Evolutionary conservation across 2,329 filamentous ascomycete species (phyloP).

Genomic region (Neocatenulostroma microsporum): DNA sequence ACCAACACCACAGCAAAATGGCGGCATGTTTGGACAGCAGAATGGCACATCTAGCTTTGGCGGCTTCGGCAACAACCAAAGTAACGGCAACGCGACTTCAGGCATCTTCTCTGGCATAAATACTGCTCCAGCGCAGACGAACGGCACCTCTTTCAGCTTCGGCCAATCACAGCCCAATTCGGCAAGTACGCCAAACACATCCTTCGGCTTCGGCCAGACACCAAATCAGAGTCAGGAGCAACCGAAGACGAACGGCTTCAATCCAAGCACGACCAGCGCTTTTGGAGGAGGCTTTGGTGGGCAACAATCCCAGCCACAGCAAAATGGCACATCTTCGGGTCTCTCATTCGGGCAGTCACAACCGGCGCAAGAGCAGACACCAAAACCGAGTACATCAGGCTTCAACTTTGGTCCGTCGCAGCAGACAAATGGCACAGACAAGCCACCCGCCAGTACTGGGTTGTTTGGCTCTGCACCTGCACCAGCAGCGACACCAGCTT

Average conservation of each 20-base stretch:
- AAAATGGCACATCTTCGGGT: too few relatives aligned
- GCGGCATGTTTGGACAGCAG: constrained; percentile 6
- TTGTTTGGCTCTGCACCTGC: constrained; percentile 7
- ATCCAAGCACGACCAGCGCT: constrained; percentile 4
- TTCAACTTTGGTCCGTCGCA: too few relatives aligned
- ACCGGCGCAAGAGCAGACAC: neutral
- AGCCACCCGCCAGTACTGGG: constrained; percentile 1
- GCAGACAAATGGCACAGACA: constrained; percentile 1
- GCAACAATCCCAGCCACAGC: too few relatives aligned
- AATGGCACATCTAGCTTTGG: constrained; percentile 10
- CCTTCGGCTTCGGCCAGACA: constrained; percentile 15
- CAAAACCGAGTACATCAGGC: neutral
- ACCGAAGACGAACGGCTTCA: constrained; percentile 10
- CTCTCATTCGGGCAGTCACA: neutral
- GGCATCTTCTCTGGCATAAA: constrained; percentile 8
- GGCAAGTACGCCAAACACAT: constrained; percentile 4
- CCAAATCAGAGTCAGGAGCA: constrained; percentile 8
- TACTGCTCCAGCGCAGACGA: constrained; percentile 7
- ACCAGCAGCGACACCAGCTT: neutral
- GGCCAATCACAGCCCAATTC: constrained; percentile 1
- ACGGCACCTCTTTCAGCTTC: constrained; percentile 7
- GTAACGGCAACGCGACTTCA: too few relatives aligned
- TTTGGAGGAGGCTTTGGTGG: constrained; percentile 5
- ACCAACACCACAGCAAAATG: constrained; percentile 5
- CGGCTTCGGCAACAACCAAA: constrained; percentile 6